These are phyloP conservation scores for Debaryomyces hansenii DNA, from an alignment of 805 yeast genomes.

Conservation along the genomic window DNA sequence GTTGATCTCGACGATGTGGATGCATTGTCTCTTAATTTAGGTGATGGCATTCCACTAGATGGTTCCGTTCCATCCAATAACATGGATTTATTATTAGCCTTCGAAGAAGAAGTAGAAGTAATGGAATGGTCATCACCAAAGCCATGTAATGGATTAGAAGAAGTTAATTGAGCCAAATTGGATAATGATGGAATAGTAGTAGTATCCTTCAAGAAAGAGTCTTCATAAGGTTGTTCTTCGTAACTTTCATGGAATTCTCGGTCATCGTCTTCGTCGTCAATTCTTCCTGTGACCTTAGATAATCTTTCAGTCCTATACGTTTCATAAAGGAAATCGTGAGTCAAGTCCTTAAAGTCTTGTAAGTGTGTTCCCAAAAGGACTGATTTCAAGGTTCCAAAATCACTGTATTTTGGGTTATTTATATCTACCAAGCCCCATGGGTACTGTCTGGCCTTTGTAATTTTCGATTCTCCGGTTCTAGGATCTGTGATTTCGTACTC, in stretches of 20 bases:
- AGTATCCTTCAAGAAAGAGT: constrained; percentile 18
- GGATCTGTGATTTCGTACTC: constrained; percentile 44
- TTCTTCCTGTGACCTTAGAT: constrained; percentile 53
- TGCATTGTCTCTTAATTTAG: constrained; percentile 24
- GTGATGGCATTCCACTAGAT: constrained; percentile 19
- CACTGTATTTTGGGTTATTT: constrained; percentile 51
- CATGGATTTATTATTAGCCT: constrained; percentile 32
- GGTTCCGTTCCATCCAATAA: constrained; percentile 28
- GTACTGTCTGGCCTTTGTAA: constrained; percentile 60
- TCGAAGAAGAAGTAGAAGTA: constrained; percentile 16
- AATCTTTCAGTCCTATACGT: constrained; percentile 77
- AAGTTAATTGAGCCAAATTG: constrained; percentile 55
- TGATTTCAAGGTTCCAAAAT: constrained; percentile 59
- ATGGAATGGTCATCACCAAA: constrained; percentile 19
- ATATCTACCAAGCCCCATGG: constrained; percentile 76
- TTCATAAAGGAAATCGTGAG: constrained; percentile 75
- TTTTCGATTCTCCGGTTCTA: constrained; percentile 42
- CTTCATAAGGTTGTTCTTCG: constrained; percentile 28
- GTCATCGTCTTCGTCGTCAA: constrained; percentile 15
- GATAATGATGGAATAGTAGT: constrained; percentile 54
- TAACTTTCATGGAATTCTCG: neutral
- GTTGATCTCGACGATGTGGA: constrained; percentile 33
- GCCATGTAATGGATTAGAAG: constrained; percentile 15
- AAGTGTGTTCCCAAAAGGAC: constrained; percentile 82
- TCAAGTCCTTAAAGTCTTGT: constrained; percentile 77